Evolutionary conservation across 2,329 filamentous ascomycete genomes (phyloP), one percentile per base, ranked within the genome.

Genomic region (Fusarium sp.): DNA sequence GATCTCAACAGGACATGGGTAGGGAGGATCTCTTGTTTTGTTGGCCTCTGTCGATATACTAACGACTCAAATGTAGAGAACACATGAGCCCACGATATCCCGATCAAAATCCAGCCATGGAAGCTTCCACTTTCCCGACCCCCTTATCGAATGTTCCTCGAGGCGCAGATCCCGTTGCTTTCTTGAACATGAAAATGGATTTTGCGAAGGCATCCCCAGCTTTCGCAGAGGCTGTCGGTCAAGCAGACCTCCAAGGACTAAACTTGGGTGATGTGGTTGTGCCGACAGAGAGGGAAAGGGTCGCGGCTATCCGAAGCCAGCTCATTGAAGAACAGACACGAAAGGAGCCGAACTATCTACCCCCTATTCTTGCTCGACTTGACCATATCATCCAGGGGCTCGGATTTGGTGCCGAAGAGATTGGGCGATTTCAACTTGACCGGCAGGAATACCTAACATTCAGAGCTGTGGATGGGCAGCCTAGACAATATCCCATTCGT

Each of bases 331-430:
- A 89, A 64, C 85, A 86, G 58, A 76, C 79, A 29, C 78, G 80
- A 64, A 85, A 80, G 52, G 85, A 87, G 28, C 86, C 86, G 15
- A 86, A 85, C 41, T 88, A 89, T 70, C 77, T 89, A 19, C 86
- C 87, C 5, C 87, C 87, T 2, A 88, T 89, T n/a, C 81, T 85
- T 58, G 80, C 79, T 34, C 81, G 81, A 54, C 81, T 85, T 46
- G 81, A 85, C 24, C 78, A 81, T 25, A 80, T 86, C 13, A 82
- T 88, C 29, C 81, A 84, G 53, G 76, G 78, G 2, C 77, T 88
- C 12, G 81, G 83, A 1, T 86, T 88, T 65, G 77, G 75, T 10
- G 62, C 77, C 0, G 85, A 87, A 41, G 84, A 86, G 31, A 67
- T 87, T 26, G 77, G 79, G 13, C 80, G 81, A 40, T 83, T 84